Evolutionary conservation across 371 early-diverging fungal species (phyloP).

Genomic region (Mortierella sp.): DNA sequence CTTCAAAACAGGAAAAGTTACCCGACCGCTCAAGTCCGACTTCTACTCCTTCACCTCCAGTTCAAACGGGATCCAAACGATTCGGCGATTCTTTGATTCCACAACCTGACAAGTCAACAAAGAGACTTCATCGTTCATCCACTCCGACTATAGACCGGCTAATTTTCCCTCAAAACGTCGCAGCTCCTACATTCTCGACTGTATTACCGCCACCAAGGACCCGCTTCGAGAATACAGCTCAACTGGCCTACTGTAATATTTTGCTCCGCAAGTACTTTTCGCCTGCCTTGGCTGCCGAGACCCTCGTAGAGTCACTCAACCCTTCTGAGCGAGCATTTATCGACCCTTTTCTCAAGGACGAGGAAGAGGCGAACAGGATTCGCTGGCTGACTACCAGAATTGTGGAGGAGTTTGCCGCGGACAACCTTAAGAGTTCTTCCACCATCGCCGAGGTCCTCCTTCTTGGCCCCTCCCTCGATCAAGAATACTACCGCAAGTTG

Average conservation of each 20-base stretch:
- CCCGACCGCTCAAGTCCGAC: too few relatives aligned
- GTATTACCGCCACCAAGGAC: not conserved
- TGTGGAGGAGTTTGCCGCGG: not conserved
- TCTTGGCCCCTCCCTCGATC: not conserved
- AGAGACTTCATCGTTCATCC: too few relatives aligned
- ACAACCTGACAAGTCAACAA: too few relatives aligned
- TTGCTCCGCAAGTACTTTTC: not conserved
- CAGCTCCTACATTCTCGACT: not conserved
- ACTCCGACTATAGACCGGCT: too few relatives aligned
- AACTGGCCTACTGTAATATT: not conserved
- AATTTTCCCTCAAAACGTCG: too few relatives aligned
- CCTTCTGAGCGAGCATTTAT: not conserved
- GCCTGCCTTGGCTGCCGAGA: not conserved
- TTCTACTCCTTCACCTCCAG: too few relatives aligned
- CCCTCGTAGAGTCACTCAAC: not conserved
- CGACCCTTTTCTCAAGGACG: too few relatives aligned
- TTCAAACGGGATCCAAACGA: too few relatives aligned
- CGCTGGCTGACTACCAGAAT: not conserved
- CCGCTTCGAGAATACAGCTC: not conserved
- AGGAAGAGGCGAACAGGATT: not conserved
- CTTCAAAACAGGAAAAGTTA: too few relatives aligned
- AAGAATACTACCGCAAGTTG: not conserved
- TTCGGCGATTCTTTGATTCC: too few relatives aligned
- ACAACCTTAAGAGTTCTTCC: not conserved
- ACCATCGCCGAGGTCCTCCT: not conserved